A percentile compares a stretch with the other conserved stretches of the same genome.
phyloP scores from a whole-genome alignment of 1,284 basidiomycete genomes.

The Puccinia novopanici region DNA sequence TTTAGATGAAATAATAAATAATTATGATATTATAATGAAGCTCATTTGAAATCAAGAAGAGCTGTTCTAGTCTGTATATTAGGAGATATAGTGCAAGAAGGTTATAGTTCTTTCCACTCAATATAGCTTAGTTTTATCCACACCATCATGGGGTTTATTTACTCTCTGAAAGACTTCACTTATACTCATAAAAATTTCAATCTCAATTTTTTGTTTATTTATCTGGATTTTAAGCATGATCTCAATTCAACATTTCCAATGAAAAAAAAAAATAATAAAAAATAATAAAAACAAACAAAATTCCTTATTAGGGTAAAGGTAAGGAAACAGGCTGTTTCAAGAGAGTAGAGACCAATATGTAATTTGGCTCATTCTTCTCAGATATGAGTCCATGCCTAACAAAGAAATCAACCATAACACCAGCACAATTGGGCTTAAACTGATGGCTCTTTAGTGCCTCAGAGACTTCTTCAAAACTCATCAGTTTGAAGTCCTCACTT shows the following conservation, averaged over 20 bases:
- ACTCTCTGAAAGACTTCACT: too few species aligned
- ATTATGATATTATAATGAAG: too few species aligned
- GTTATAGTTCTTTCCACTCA: too few species aligned
- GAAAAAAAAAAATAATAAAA: not conserved
- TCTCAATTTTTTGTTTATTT: too few species aligned
- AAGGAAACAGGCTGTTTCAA: constrained; percentile 18
- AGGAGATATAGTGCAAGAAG: too few species aligned
- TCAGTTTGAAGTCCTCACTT: constrained; percentile 77
- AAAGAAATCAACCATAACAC: constrained; percentile 78
- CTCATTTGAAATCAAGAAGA: too few species aligned
- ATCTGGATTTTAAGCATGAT: too few species aligned
- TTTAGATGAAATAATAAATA: too few species aligned
- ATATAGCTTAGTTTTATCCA: too few species aligned
- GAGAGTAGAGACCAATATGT: not conserved
- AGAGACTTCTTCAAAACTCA: constrained; percentile 52
- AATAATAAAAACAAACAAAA: not conserved
- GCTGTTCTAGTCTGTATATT: too few species aligned
- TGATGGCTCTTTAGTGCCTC: constrained; percentile 60
- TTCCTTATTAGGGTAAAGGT: constrained; percentile 24
- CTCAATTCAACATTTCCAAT: not conserved
- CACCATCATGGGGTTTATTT: too few species aligned
- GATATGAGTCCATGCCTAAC: constrained; percentile 59
- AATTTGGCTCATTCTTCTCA: constrained; percentile 18
- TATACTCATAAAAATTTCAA: too few species aligned
- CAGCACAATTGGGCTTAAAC: constrained; percentile 86